These are phyloP conservation scores for Saccharomycopsis sp. DNA, from an alignment of 805 yeast species.

Conservation along the genomic window DNA sequence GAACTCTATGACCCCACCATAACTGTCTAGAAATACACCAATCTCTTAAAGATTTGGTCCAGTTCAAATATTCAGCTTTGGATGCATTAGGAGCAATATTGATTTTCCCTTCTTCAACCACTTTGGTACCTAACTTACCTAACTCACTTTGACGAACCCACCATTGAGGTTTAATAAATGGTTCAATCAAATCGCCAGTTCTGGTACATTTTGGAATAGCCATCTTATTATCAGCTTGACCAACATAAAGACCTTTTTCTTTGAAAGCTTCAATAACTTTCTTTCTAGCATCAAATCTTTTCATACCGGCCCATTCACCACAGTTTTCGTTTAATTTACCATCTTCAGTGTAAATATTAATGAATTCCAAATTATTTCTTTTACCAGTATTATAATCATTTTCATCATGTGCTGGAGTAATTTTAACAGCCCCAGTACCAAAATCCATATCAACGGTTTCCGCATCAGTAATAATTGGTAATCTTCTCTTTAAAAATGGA, in stretches of 20 bases:
- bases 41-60: constrained; percentile 95
- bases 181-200: constrained; percentile 96
- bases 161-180: constrained; percentile 97
- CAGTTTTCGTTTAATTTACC: constrained; percentile 86
- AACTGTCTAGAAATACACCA: constrained; percentile 96
- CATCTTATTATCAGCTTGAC: constrained; percentile 93
- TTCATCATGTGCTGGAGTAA: constrained; percentile 96
- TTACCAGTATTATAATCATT: constrained; percentile 96
- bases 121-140: constrained; percentile 81
- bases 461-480: constrained; percentile 82
- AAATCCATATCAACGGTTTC: constrained; percentile 99
- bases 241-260: constrained; percentile 64
- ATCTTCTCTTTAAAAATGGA: constrained; percentile 75
- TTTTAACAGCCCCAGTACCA: constrained; percentile 99
- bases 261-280: constrained; percentile 73
- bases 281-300: constrained; percentile 89
- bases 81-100: constrained; percentile 81
- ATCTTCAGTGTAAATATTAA: constrained; percentile 86
- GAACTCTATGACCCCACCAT: constrained; percentile 98
- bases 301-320: constrained; percentile 87
- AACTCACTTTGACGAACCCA: constrained; percentile 89
- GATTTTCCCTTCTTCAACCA: constrained; percentile 73
- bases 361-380: constrained; percentile 79
- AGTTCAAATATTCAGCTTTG: constrained; percentile 86
- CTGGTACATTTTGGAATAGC: constrained; percentile 87